Conservation (phyloP, 176 grass and related monocot species). For the Paspalum notatum region DNA sequence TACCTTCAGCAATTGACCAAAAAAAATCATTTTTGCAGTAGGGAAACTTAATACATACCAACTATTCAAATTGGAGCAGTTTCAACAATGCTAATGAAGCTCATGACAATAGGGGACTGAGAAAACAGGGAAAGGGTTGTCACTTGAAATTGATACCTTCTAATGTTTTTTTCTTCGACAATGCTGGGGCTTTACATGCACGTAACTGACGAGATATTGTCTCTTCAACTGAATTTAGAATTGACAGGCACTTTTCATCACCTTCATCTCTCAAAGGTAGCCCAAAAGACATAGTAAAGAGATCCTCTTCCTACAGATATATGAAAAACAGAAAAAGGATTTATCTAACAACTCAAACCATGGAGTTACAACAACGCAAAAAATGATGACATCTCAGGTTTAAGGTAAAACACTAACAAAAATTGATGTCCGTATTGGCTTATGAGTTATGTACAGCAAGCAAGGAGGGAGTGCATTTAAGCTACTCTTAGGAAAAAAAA, state of each 20-base stretch:
- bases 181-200: slow-evolving; percentile 79
- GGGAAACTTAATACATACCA: slow-evolving; percentile 8
- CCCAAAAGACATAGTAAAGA: slow-evolving; percentile 92
- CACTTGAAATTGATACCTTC: slow-evolving; percentile 63
- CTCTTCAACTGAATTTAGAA: slow-evolving; percentile 90
- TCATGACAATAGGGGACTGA: neutral
- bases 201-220: slow-evolving; percentile 88
- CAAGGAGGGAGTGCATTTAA: no score
- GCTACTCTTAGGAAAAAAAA: neutral
- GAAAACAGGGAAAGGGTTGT: slow-evolving; percentile 19
- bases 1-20: slow-evolving; percentile 1
- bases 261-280: slow-evolving; percentile 86
- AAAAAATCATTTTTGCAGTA: neutral
- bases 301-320: slow-evolving; percentile 82
- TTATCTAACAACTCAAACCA: slow-evolving; percentile 27
- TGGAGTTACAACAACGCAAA: neutral
- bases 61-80: slow-evolving; percentile 2
- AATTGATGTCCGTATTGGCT: slow-evolving; percentile 2
- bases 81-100: slow-evolving; percentile 41
- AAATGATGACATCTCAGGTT: neutral
- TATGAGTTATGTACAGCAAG: slow-evolving; percentile 17
- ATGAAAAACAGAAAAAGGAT: slow-evolving; percentile 26
- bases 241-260: slow-evolving; percentile 85
- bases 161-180: slow-evolving; percentile 81
- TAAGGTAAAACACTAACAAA: slow-evolving; percentile 29